phyloP scores from a whole-genome alignment of 2,329 filamentous ascomycete species.

The Helminthosporium solani region DNA sequence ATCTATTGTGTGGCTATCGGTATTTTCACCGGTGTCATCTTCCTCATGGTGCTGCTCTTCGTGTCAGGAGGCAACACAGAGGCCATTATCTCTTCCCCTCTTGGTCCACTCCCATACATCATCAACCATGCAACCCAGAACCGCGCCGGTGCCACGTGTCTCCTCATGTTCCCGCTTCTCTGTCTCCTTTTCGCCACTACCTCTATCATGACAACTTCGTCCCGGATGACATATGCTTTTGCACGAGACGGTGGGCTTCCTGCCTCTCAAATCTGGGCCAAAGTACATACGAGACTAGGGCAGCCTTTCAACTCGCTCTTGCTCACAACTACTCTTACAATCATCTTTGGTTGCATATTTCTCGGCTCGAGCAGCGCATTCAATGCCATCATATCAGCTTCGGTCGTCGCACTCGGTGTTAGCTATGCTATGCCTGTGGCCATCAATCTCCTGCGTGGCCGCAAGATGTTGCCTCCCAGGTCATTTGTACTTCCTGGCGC shows the following conservation, averaged over 20 bases:
- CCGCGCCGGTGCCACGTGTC: constrained; percentile 61
- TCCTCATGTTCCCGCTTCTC: constrained; percentile 66
- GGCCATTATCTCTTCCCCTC: constrained; percentile 55
- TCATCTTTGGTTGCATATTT: constrained; percentile 70
- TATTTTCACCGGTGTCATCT: constrained; percentile 62
- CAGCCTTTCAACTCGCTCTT: constrained; percentile 68
- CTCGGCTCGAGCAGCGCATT: constrained; percentile 68
- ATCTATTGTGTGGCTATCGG: constrained; percentile 64
- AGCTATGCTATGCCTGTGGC: constrained; percentile 73
- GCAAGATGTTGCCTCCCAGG: constrained; percentile 62
- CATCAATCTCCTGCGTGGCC: constrained; percentile 67
- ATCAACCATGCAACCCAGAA: constrained; percentile 63
- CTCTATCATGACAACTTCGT: constrained; percentile 65
- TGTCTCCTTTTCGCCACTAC: constrained; percentile 65
- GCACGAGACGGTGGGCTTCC: constrained; percentile 68
- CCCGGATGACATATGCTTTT: constrained; percentile 68
- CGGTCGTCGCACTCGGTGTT: constrained; percentile 69
- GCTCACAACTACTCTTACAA: constrained; percentile 60
- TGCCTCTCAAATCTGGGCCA: constrained; percentile 59
- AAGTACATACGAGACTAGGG: constrained; percentile 60
- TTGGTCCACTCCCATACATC: constrained; percentile 63
- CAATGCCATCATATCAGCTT: constrained; percentile 69
- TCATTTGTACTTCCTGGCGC: constrained; percentile 57
- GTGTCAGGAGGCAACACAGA: constrained; percentile 59
- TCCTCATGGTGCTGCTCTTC: constrained; percentile 64